Conservation (phyloP, 2,329 filamentous ascomycete genomes). For the Zasmidium angulare region DNA sequence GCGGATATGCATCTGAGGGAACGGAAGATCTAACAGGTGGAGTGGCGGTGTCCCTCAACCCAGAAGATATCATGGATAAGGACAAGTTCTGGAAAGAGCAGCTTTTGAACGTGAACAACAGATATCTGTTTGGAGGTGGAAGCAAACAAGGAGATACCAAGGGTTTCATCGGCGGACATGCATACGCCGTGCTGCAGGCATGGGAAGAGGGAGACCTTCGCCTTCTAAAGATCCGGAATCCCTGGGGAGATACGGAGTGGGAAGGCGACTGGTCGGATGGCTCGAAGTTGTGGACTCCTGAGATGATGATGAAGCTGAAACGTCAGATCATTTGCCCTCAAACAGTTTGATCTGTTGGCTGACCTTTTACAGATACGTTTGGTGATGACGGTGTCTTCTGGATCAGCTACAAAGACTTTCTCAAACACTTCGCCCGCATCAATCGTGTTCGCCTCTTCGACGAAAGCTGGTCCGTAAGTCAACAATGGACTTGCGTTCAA, state of each 20-base stretch:
- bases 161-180: conserved; percentile 60
- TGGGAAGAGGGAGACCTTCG: conserved; percentile 41
- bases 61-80: conserved; percentile 71
- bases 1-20: conserved; percentile 67
- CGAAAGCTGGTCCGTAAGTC: conserved; percentile 61
- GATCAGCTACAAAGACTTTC: conserved; percentile 60
- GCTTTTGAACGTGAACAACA: conserved; percentile 74
- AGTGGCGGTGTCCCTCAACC: conserved; percentile 67
- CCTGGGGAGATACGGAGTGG: conserved; percentile 81
- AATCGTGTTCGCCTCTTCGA: conserved; percentile 62
- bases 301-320: conserved; percentile 68
- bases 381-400: conserved; percentile 52
- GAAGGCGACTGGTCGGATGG: conserved; percentile 80
- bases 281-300: conserved; percentile 78
- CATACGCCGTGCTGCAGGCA: conserved; percentile 61
- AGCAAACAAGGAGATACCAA: conserved; percentile 35
- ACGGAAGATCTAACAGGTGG: conserved; percentile 61
- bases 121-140: conserved; percentile 76
- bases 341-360: conserved; percentile 3
- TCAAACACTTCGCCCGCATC: conserved; percentile 52
- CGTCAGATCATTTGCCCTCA: not conserved
- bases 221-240: conserved; percentile 62
- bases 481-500: conserved; percentile 61
- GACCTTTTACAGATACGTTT: conserved; percentile 26
- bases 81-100: conserved; percentile 83